phyloP scores from a whole-genome alignment of 2,329 filamentous ascomycete species.

The Calonectria leucothoes region DNA sequence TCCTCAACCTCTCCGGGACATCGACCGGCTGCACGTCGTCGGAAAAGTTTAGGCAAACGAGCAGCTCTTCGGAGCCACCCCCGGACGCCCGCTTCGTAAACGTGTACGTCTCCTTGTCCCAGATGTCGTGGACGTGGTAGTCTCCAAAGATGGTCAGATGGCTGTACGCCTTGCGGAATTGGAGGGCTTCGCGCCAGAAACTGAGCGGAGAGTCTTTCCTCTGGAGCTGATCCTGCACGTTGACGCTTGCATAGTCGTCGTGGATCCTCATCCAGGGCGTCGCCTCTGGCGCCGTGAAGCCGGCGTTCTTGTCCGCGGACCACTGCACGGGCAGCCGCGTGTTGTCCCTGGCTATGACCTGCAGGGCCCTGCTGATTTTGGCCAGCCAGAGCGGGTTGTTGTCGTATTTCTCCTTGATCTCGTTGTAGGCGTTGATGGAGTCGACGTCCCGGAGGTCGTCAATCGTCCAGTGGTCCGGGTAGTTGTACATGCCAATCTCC shows the following conservation, averaged over 20 bases:
- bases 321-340: neutral
- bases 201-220: neutral
- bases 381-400: neutral
- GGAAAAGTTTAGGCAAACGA: neutral
- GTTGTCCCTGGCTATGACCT: neutral
- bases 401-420: neutral
- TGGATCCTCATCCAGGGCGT: neutral
- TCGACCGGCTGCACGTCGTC: neutral
- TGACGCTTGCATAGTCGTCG: neutral
- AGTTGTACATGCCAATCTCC: slow-evolving; percentile 70
- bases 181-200: neutral
- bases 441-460: neutral
- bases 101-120: neutral
- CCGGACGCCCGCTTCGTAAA: neutral
- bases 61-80: neutral
- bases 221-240: neutral
- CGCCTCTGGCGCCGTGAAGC: neutral
- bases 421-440: neutral
- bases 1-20: neutral
- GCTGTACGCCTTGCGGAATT: neutral
- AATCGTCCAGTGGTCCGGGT: slow-evolving; percentile 60
- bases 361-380: neutral
- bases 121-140: neutral
- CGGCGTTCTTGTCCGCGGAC: neutral
- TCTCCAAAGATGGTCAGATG: neutral